These are phyloP conservation scores for Pseudogymnoascus sp. DNA, from an alignment of 2,329 filamentous ascomycete species.

Conservation along the genomic window DNA sequence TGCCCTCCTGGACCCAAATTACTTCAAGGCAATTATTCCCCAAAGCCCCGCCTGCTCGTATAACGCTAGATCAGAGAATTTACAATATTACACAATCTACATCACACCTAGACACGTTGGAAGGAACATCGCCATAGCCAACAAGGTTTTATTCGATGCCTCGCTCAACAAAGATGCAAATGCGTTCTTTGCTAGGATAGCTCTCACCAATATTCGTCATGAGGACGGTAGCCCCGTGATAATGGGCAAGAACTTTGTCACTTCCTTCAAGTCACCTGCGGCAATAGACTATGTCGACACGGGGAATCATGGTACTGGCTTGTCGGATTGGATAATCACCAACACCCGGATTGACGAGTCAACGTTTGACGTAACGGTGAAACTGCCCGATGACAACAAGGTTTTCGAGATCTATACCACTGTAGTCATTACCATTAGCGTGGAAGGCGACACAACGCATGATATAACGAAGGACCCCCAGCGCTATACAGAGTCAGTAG, in stretches of 20 bases:
- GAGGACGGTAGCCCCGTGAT: not conserved
- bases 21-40: not conserved
- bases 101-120: not conserved
- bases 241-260: not conserved
- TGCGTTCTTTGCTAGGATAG: not conserved
- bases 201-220: not conserved
- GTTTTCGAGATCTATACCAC: no score
- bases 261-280: not conserved
- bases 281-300: not conserved
- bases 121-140: not conserved
- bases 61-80: no score
- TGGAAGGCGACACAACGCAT: not conserved
- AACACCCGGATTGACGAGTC: not conserved
- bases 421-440: not conserved
- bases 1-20: not conserved
- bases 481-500: not conserved
- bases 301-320: no score
- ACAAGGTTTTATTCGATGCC: not conserved
- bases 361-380: not conserved
- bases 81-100: not conserved
- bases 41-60: not conserved
- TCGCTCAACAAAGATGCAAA: not conserved
- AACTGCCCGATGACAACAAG: not conserved
- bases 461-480: not conserved
- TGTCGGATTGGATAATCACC: not conserved